A percentile compares a stretch with the other conserved stretches of the same genome.
Conservation (phyloP, 202 grass and related monocot species). For the Brachypodium distachyon region DNA sequence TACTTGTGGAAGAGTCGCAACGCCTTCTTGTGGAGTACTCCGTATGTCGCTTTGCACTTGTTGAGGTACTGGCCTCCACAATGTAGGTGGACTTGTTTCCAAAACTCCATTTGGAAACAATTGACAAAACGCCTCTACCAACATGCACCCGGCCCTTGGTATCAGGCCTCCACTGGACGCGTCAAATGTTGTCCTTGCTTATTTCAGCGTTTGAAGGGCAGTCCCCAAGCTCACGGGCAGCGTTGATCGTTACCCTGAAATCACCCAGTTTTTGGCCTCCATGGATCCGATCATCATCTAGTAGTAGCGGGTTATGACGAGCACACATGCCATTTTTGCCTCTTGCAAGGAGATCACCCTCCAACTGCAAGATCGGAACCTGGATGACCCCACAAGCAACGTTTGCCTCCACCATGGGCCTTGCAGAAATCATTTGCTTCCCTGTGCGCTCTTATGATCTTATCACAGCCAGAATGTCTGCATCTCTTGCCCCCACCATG, state of each 20-base stretch:
- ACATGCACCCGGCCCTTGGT: constrained; percentile 73
- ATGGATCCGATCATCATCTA: constrained; percentile 56
- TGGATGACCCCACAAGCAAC: constrained; percentile 57
- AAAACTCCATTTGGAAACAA: constrained; percentile 28
- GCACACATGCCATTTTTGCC: constrained; percentile 55
- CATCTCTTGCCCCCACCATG: constrained; percentile 92
- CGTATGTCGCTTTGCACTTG: too few species aligned
- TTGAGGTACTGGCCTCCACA: background rate
- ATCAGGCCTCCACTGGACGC: constrained; percentile 7
- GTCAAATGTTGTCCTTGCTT: constrained; percentile 5
- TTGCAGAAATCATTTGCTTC: constrained; percentile 91
- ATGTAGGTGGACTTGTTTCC: background rate
- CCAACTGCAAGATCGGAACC: constrained; percentile 29
- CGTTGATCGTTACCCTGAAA: constrained; percentile 16
- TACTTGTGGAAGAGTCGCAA: too few species aligned
- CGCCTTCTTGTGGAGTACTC: too few species aligned
- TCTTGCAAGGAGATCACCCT: constrained; percentile 55
- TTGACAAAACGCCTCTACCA: constrained; percentile 37
- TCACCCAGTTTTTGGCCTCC: constrained; percentile 35
- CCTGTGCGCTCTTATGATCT: constrained; percentile 82
- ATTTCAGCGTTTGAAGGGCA: constrained; percentile 5
- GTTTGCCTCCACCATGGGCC: constrained; percentile 65
- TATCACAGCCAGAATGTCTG: constrained; percentile 42
- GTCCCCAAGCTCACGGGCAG: constrained; percentile 1
- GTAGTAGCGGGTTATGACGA: constrained; percentile 39